These are phyloP conservation scores for Vaccinium vitisidaea DNA, from an alignment of 148 eudicot species.

Conservation along the genomic window DNA sequence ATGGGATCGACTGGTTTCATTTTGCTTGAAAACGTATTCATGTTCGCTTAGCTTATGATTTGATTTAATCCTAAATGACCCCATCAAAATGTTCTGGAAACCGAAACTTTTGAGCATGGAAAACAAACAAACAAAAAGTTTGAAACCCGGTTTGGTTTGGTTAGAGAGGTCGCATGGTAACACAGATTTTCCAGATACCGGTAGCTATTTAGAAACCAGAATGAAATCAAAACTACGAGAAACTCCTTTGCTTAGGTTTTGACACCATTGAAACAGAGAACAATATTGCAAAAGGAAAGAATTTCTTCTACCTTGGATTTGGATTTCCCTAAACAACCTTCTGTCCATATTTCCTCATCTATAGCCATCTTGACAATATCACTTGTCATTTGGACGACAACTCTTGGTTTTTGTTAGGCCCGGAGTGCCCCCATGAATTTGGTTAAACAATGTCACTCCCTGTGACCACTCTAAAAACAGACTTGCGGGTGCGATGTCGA, in stretches of 20 bases:
- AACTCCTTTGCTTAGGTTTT: neutral
- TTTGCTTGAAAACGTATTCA: too few species aligned
- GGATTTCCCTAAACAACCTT: slow-evolving; percentile 79
- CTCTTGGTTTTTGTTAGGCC: slow-evolving; percentile 32
- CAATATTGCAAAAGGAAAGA: too few species aligned
- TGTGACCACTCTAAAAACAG: too few species aligned
- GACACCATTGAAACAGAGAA: neutral
- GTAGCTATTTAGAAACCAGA: neutral
- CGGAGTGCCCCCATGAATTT: too few species aligned
- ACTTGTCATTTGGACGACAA: slow-evolving; percentile 78
- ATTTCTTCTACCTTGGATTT: slow-evolving; percentile 56
- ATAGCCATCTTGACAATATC: slow-evolving; percentile 83
- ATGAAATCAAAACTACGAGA: neutral
- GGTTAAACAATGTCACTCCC: too few species aligned
- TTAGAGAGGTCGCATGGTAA: neutral
- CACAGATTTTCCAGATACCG: neutral
- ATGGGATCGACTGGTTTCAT: too few species aligned
- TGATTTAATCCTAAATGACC: too few species aligned
- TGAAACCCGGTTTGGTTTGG: neutral
- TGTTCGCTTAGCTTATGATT: too few species aligned
- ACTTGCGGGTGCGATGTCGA: too few species aligned
- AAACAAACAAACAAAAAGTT: neutral
- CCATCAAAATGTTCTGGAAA: neutral
- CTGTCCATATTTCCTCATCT: slow-evolving; percentile 85
- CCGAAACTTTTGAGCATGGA: neutral